Percentiles rank a stretch among this genome's conserved stretches.
Conservation (phyloP, 208 protist genomes). For the Trypanosoma lewisi region DNA sequence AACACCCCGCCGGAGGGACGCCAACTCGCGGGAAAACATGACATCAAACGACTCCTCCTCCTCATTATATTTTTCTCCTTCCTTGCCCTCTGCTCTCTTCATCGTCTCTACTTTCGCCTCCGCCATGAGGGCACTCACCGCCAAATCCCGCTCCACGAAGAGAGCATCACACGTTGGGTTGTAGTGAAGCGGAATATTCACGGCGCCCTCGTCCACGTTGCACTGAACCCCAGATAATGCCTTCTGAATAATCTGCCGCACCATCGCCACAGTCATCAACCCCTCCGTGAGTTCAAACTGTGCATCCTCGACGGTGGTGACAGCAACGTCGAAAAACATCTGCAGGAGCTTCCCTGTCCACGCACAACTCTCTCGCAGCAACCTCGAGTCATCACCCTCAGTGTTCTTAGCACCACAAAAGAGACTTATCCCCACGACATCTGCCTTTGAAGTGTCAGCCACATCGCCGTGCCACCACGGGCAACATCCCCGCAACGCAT, state of each 20-base stretch:
- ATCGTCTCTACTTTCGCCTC: not conserved
- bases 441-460: conserved; percentile 11
- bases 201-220: not conserved
- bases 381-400: not conserved
- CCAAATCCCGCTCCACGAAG: conserved; percentile 18
- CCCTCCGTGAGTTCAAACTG: not conserved
- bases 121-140: conserved; percentile 17
- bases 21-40: conserved; percentile 4
- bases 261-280: not conserved
- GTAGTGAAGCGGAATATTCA: not conserved
- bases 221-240: not conserved
- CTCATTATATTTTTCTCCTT: not conserved
- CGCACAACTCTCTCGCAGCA: conserved; percentile 9
- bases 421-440: conserved; percentile 22
- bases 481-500: conserved; percentile 35
- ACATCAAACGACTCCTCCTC: conserved; percentile 12
- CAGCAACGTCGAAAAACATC: conserved; percentile 34
- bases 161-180: conserved; percentile 1
- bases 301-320: conserved; percentile 6
- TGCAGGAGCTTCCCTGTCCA: conserved; percentile 27
- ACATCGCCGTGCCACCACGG: conserved; percentile 49
- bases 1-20: not conserved
- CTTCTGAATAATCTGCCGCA: not conserved
- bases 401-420: conserved; percentile 8
- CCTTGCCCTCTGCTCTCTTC: not conserved